These are phyloP conservation scores for Blepharisma undulans DNA, from an alignment of 169 alveolate genomes.

Conservation along the genomic window DNA sequence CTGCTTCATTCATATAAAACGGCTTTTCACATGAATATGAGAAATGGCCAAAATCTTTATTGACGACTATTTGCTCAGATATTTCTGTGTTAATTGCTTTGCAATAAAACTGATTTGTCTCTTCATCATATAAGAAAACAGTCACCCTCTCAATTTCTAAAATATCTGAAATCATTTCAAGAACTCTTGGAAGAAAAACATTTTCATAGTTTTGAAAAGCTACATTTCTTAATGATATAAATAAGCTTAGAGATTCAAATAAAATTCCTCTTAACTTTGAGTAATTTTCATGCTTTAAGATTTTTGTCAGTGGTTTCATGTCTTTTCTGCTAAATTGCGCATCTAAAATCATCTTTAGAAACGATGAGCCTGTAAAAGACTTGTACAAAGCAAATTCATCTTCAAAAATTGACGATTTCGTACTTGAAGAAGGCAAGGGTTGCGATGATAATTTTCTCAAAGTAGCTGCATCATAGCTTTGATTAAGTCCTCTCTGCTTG, in stretches of 20 bases:
- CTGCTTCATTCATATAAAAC: background rate
- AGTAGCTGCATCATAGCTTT: background rate
- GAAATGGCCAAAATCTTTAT: slow-evolving; percentile 3
- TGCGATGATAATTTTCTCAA: background rate
- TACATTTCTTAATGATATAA: background rate
- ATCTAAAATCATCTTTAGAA: background rate
- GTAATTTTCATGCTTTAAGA: background rate
- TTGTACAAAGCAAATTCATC: background rate
- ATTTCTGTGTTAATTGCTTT: slow-evolving; percentile 6
- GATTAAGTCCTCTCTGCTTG: background rate
- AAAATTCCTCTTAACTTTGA: background rate
- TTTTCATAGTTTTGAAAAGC: slow-evolving; percentile 10
- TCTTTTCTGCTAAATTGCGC: slow-evolving; percentile 28
- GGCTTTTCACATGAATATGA: background rate
- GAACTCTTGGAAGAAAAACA: slow-evolving; percentile 29
- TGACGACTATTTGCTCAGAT: background rate
- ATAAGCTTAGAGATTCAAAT: slow-evolving; percentile 26
- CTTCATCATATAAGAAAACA: background rate
- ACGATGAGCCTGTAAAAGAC: background rate
- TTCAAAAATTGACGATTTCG: background rate
- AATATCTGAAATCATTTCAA: slow-evolving; percentile 11
- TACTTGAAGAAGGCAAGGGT: background rate
- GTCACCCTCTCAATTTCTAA: slow-evolving; percentile 25
- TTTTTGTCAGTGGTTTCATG: background rate
- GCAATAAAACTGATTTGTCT: background rate